These are phyloP conservation scores for Colletotrichum siamense DNA, from an alignment of 2,329 filamentous ascomycete species.

Conservation along the genomic window DNA sequence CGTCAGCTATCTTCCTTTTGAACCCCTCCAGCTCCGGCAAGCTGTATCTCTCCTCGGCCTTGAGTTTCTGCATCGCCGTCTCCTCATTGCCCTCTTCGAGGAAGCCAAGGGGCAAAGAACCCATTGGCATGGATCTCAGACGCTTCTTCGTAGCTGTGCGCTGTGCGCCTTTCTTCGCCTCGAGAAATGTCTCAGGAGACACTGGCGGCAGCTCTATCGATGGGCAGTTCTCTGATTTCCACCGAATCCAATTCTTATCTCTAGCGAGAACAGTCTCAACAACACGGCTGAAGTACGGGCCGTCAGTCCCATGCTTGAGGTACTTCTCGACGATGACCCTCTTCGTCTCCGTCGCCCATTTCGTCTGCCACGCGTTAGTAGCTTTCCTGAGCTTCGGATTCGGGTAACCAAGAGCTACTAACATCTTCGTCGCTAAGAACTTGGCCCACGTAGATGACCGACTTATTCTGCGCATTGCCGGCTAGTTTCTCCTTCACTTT, in stretches of 20 bases:
- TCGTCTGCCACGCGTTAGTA: slow-evolving; percentile 56
- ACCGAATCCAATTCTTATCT: slow-evolving; percentile 98
- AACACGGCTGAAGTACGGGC: slow-evolving; percentile 94
- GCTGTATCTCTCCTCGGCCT: slow-evolving; percentile 66
- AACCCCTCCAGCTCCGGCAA: slow-evolving; percentile 75
- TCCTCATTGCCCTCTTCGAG: slow-evolving; percentile 70
- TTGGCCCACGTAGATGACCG: slow-evolving; percentile 82
- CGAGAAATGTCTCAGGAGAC: slow-evolving; percentile 69
- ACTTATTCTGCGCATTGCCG: slow-evolving; percentile 76
- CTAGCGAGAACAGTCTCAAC: slow-evolving; percentile 94
- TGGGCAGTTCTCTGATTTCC: slow-evolving; percentile 95
- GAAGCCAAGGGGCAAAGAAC: slow-evolving; percentile 79
- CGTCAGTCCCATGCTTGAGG: slow-evolving; percentile 79
- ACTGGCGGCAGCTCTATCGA: slow-evolving; percentile 81
- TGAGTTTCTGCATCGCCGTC: slow-evolving; percentile 69
- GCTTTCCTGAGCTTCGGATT: background rate
- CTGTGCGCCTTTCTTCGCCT: slow-evolving; percentile 70
- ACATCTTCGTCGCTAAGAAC: slow-evolving; percentile 83
- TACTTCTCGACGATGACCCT: slow-evolving; percentile 80
- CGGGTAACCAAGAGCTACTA: slow-evolving; percentile 39
- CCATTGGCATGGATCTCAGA: slow-evolving; percentile 71
- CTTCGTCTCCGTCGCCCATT: slow-evolving; percentile 85
- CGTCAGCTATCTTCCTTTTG: slow-evolving; percentile 74
- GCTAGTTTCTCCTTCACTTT: slow-evolving; percentile 81
- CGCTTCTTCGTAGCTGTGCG: slow-evolving; percentile 75